phyloP scores from a whole-genome alignment of 2,329 filamentous ascomycete genomes.

The Penicillium sp. region DNA sequence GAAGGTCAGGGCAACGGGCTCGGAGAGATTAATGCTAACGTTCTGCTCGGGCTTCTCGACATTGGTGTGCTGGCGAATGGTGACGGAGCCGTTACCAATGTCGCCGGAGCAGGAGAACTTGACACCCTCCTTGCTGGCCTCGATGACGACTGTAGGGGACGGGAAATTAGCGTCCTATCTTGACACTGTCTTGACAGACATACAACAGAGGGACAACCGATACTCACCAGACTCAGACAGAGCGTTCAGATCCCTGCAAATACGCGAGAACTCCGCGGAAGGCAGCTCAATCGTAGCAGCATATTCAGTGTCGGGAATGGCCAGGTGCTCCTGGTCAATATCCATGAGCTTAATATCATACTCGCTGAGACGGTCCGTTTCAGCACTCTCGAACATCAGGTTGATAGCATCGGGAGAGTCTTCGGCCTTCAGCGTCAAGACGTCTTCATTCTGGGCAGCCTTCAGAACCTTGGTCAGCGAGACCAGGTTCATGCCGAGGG shows the following conservation, averaged over 20 bases:
- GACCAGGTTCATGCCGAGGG: conserved; percentile 93
- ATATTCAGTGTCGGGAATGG: conserved; percentile 99
- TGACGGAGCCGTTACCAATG: conserved; percentile 93
- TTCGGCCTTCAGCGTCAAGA: conserved; percentile 95
- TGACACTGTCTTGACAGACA: not conserved
- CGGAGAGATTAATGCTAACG: conserved; percentile 85
- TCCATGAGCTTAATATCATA: conserved; percentile 99
- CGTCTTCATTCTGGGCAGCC: conserved; percentile 89
- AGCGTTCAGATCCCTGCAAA: conserved; percentile 86
- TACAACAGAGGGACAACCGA: not conserved
- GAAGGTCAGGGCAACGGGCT: conserved; percentile 93
- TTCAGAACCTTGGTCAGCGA: conserved; percentile 97
- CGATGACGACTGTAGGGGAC: conserved; percentile 75
- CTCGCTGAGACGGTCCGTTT: conserved; percentile 90
- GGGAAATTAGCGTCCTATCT: not conserved
- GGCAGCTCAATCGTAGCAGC: conserved; percentile 90
- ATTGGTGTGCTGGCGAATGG: conserved; percentile 82
- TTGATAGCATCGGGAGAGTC: conserved; percentile 95
- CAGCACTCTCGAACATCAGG: conserved; percentile 88
- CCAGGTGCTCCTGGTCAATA: conserved; percentile 98
- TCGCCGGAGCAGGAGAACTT: conserved; percentile 93
- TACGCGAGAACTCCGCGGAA: conserved; percentile 85
- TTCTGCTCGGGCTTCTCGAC: conserved; percentile 86
- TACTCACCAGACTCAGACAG: conserved; percentile 91
- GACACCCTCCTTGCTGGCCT: conserved; percentile 94